Percentiles rank a stretch among this genome's conserved stretches.
phyloP scores from a whole-genome alignment of 2,329 filamentous ascomycete genomes.

The Colletotrichum plurivorum region DNA sequence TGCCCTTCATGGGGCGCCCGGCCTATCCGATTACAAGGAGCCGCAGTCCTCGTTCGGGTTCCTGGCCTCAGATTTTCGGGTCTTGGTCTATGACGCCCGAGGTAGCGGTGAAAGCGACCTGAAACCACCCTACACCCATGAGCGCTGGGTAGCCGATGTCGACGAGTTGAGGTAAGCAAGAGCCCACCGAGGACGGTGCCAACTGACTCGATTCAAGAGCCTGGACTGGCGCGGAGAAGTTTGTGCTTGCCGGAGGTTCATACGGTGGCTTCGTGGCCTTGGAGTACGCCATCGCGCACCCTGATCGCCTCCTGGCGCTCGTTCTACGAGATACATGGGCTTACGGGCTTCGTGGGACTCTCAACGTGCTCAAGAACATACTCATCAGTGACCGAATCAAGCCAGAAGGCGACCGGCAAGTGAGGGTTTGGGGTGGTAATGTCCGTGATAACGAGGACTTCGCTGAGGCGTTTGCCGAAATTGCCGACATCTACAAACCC shows the following conservation, averaged over 20 bases:
- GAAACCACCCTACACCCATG: conserved; percentile 44
- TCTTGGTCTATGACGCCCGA: conserved; percentile 44
- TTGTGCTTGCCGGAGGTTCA: conserved; percentile 44
- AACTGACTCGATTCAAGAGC: conserved; percentile 29
- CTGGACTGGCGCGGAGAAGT: conserved; percentile 42
- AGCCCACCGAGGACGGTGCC: not conserved
- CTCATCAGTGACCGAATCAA: conserved; percentile 38
- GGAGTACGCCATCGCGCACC: conserved; percentile 43
- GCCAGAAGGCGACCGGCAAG: conserved; percentile 41
- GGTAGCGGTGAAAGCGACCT: conserved; percentile 45
- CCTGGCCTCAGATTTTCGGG: conserved; percentile 40
- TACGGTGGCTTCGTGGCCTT: conserved; percentile 45
- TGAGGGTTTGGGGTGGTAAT: conserved; percentile 42
- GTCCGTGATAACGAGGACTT: conserved; percentile 41
- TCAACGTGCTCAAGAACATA: conserved; percentile 38
- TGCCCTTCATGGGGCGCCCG: conserved; percentile 44
- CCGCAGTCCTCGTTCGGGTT: conserved; percentile 42
- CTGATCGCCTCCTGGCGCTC: conserved; percentile 41
- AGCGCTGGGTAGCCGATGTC: conserved; percentile 44
- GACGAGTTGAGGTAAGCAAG: conserved; percentile 44
- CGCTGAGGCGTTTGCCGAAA: conserved; percentile 38
- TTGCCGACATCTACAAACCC: conserved; percentile 42
- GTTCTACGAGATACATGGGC: conserved; percentile 44
- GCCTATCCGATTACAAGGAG: conserved; percentile 44
- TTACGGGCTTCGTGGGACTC: conserved; percentile 34